A percentile compares a stretch with the other conserved stretches of the same genome.
These are phyloP conservation scores for Nannochloris sp. DNA, from an alignment of 139 green algal genomes.

Conservation along the genomic window DNA sequence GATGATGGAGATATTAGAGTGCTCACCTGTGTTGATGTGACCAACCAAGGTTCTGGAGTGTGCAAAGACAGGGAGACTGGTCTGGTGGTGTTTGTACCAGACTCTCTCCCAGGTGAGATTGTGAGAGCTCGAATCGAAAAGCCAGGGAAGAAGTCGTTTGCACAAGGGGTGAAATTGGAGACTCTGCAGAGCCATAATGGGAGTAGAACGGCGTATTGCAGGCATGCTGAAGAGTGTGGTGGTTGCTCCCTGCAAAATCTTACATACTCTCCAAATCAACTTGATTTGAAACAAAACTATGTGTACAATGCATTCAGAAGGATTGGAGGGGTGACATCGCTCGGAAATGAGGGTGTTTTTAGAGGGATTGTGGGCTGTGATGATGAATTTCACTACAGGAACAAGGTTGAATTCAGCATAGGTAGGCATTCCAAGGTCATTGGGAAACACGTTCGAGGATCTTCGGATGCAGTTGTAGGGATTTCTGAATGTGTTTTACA, in stretches of 20 bases:
- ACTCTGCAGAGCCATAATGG: slow-evolving; percentile 31
- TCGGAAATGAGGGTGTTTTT: slow-evolving; percentile 18
- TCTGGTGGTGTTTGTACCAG: slow-evolving; percentile 56
- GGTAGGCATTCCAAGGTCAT: not conserved
- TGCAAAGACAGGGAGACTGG: slow-evolving; percentile 34
- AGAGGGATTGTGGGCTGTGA: slow-evolving; percentile 19
- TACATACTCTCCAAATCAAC: slow-evolving; percentile 53
- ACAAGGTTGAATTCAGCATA: slow-evolving; percentile 56
- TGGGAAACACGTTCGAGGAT: not conserved
- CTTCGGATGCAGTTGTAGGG: not conserved
- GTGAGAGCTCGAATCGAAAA: slow-evolving; percentile 27
- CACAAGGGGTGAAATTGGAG: slow-evolving; percentile 35
- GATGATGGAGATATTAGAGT: too few species aligned
- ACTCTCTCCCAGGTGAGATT: slow-evolving; percentile 62
- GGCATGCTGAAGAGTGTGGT: slow-evolving; percentile 60
- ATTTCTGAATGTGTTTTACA: not conserved
- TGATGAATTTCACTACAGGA: slow-evolving; percentile 54
- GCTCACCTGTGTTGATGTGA: too few species aligned
- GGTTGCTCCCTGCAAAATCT: slow-evolving; percentile 77
- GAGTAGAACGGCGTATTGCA: slow-evolving; percentile 42
- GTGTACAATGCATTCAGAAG: slow-evolving; percentile 56
- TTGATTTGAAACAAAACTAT: slow-evolving; percentile 56
- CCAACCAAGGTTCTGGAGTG: slow-evolving; percentile 23
- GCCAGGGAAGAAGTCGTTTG: slow-evolving; percentile 22
- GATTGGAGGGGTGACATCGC: slow-evolving; percentile 40